phyloP scores from a whole-genome alignment of 768 basidiomycete genomes.

The Tubosaeta sp. region DNA sequence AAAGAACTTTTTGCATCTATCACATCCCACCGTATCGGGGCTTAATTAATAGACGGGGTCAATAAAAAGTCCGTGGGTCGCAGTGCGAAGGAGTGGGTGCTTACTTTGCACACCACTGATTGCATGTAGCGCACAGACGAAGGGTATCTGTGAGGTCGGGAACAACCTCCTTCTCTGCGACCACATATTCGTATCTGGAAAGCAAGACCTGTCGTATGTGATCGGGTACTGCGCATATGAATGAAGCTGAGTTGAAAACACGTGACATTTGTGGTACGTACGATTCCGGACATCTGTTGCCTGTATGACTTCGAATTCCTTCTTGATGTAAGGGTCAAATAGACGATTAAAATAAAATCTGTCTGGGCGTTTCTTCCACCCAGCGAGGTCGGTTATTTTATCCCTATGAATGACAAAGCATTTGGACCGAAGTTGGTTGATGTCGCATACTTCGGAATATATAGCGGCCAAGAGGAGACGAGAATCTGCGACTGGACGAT shows the following conservation, averaged over 20 bases:
- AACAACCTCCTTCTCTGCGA: conserved; percentile 91
- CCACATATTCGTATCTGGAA: conserved; percentile 88
- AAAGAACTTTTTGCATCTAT: conserved; percentile 88
- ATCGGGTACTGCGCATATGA: conserved; percentile 60
- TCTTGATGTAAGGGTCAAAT: conserved; percentile 97
- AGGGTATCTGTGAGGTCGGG: conserved; percentile 84
- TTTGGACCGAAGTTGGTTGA: conserved; percentile 86
- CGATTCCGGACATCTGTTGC: conserved; percentile 84
- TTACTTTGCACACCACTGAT: conserved; percentile 86
- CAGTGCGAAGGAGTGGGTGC: conserved; percentile 24
- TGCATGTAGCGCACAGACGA: conserved; percentile 82
- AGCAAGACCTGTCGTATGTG: conserved; percentile 74
- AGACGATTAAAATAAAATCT: conserved; percentile 94
- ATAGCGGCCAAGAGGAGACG: conserved; percentile 92
- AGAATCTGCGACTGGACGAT: conserved; percentile 85
- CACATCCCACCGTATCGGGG: conserved; percentile 83
- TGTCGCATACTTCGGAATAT: conserved; percentile 93
- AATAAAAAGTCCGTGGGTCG: conserved; percentile 16
- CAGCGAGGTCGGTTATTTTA: conserved; percentile 88
- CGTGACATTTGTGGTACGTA: conserved; percentile 41
- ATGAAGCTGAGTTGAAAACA: conserved; percentile 13
- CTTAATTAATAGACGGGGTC: conserved; percentile 39
- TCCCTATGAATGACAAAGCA: conserved; percentile 95
- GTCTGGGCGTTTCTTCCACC: conserved; percentile 92
- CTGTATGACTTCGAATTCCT: conserved; percentile 94